Evolutionary conservation across 371 early-diverging fungal genomes (phyloP), one percentile per base, ranked within the genome.

Genomic region (Mucor sp.): DNA sequence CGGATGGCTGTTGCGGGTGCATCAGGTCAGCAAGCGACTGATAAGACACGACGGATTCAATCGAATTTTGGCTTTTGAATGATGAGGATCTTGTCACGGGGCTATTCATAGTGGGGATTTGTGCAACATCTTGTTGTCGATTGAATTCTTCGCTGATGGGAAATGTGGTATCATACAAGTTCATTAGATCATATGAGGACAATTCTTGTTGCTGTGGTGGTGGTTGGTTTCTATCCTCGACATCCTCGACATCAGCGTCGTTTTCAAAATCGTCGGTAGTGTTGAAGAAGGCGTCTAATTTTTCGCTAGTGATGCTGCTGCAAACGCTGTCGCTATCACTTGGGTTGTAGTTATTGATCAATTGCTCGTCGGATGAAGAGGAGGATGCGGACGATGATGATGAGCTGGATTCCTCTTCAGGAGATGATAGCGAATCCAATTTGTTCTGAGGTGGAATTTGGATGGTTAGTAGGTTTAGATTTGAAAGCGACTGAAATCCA

Each of bases 11-110:
- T 43, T 33, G 39, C 4, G 21, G 61, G 3, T 67, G 27, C 12
- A 69, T 55, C 28, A 71, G 58, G 21, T 67, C 67, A 41, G 71
- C 70, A n/a, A 69, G 57, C 21, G 70, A 69, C 17, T 69, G 70
- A 41, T 69, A 69, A 39, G 70, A 69, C 53, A 64, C 32, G 7
- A 67, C 35, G 14, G 67, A 67, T n/a, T 14, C 48, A 30, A 44
- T 56, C 33, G 71, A 72, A 32, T 30, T 65, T 50, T 72, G 67
- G 41, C 72, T 72, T 25, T 67, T 28, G 48, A 66, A 63, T 27
- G 71, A 63, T 37, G 57, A 56, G 9, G 71, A 67, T 32, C 71
- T 63, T 48, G 67, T 71, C 67, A 67, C 58, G 62, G 39, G 43
- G 35, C 37, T 53, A 21, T 21, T 50, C n/a, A 50, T 15, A 56